A percentile compares a stretch with the other conserved stretches of the same genome.
phyloP scores from a whole-genome alignment of 2,329 filamentous ascomycete species.

The Tolypocladium inflatum region DNA sequence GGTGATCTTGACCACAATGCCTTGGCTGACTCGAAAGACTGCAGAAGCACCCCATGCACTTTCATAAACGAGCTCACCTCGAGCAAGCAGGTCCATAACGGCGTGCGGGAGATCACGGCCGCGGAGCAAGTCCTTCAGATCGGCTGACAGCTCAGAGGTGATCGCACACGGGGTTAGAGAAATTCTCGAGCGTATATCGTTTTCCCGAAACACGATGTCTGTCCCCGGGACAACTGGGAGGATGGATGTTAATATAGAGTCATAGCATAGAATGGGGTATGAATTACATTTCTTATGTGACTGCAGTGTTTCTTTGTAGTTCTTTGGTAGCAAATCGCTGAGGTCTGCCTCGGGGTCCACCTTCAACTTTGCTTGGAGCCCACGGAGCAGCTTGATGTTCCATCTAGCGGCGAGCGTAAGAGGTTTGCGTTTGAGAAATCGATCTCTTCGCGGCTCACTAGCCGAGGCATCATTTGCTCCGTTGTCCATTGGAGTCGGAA shows the following conservation, averaged over 20 bases:
- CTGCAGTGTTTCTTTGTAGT: too few species aligned
- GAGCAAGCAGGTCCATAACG: constrained; percentile 1
- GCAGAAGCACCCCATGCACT: not conserved
- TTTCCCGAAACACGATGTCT: not conserved
- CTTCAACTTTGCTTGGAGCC: not conserved
- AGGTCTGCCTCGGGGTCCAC: not conserved
- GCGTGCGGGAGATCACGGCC: not conserved
- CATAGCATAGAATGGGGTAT: too few species aligned
- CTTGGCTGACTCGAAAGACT: constrained; percentile 3
- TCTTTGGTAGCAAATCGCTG: too few species aligned
- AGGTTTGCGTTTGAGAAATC: not conserved
- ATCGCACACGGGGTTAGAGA: not conserved
- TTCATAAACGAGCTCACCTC: not conserved
- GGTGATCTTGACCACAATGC: constrained; percentile 4
- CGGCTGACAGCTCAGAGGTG: not conserved
- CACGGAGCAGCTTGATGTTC: not conserved
- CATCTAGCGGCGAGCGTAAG: not conserved
- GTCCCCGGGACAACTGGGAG: not conserved
- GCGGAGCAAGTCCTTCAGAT: not conserved
- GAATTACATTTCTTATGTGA: too few species aligned
- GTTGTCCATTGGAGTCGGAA: too few species aligned
- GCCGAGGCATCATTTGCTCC: too few species aligned
- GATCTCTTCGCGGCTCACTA: not conserved
- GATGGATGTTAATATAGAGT: too few species aligned
- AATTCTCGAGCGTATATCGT: not conserved